Evolutionary conservation across 1,284 basidiomycete genomes (phyloP).

Genomic region (Tylopilus sp.): DNA sequence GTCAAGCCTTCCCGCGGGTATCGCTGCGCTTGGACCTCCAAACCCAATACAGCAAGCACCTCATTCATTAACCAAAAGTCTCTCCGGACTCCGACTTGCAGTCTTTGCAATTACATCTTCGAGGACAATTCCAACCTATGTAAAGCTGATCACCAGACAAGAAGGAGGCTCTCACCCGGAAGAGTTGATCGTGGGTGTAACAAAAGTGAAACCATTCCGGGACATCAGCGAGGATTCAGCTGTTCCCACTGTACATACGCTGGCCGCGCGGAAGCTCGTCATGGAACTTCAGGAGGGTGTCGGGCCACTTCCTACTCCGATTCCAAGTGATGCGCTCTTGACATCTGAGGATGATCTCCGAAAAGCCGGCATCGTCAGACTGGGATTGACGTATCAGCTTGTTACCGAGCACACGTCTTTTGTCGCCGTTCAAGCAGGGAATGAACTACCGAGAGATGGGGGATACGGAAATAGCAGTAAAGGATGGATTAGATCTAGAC

Average conservation of each 20-base stretch:
- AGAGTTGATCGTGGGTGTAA: conserved; percentile 51
- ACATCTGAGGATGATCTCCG: conserved; percentile 47
- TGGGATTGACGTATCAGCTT: conserved; percentile 65
- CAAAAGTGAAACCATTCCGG: conserved; percentile 47
- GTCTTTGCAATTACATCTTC: conserved; percentile 58
- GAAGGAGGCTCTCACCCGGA: conserved; percentile 45
- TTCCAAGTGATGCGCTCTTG: conserved; percentile 29
- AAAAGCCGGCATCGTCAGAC: conserved; percentile 57
- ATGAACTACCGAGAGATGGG: conserved; percentile 19
- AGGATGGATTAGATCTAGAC: conserved; percentile 31
- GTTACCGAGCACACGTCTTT: conserved; percentile 66
- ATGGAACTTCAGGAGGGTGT: conserved; percentile 53
- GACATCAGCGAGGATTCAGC: conserved; percentile 34
- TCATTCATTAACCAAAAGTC: conserved; percentile 50
- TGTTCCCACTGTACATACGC: conserved; percentile 59
- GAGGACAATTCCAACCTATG: conserved; percentile 48
- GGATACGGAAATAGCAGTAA: conserved; percentile 4
- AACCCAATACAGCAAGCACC: conserved; percentile 59
- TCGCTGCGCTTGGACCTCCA: conserved; percentile 41
- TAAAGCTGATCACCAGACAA: conserved; percentile 52
- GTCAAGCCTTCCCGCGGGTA: conserved; percentile 13
- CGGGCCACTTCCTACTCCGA: conserved; percentile 43
- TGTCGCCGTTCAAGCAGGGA: conserved; percentile 57
- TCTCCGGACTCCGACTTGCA: conserved; percentile 57
- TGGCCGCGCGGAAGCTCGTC: conserved; percentile 65